Conservation (phyloP, 352 stramenopile genomes). For the Pythium volutum region DNA sequence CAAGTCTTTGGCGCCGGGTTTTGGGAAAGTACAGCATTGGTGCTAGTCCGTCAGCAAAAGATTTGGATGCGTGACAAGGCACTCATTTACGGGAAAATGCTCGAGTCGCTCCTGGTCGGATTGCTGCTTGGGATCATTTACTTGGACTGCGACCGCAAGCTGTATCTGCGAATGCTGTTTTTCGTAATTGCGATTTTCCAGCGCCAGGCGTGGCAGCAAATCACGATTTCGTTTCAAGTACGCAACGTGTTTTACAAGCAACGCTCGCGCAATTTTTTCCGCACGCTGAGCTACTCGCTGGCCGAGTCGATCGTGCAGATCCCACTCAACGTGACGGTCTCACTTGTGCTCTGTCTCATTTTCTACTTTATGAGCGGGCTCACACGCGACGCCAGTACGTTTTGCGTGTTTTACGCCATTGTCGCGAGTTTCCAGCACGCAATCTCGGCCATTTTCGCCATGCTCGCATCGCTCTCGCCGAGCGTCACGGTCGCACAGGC, state of each 20-base stretch:
- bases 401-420: conserved; percentile 80
- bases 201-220: conserved; percentile 66
- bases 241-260: conserved; percentile 89
- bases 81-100: conserved; percentile 53
- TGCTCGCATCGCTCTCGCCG: conserved; percentile 37
- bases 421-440: conserved; percentile 39
- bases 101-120: conserved; percentile 68
- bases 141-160: conserved; percentile 40
- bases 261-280: conserved; percentile 81
- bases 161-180: conserved; percentile 63
- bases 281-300: conserved; percentile 75
- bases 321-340: conserved; percentile 60
- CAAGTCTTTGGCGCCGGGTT: conserved; percentile 39
- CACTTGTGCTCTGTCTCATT: conserved; percentile 69
- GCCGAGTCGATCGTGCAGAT: conserved; percentile 43
- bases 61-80: conserved; percentile 57
- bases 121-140: conserved; percentile 73
- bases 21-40: conserved; percentile 35
- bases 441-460: conserved; percentile 51
- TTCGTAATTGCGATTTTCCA: conserved; percentile 48
- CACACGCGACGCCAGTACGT: conserved; percentile 38
- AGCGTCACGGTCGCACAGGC: conserved; percentile 54
- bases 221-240: conserved; percentile 66
- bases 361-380: conserved; percentile 88
- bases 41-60: conserved; percentile 60